Evolutionary conservation across 495 filamentous ascomycete genomes (phyloP), one percentile per base, ranked within the genome.

Genomic region (Penicillium canariense): DNA sequence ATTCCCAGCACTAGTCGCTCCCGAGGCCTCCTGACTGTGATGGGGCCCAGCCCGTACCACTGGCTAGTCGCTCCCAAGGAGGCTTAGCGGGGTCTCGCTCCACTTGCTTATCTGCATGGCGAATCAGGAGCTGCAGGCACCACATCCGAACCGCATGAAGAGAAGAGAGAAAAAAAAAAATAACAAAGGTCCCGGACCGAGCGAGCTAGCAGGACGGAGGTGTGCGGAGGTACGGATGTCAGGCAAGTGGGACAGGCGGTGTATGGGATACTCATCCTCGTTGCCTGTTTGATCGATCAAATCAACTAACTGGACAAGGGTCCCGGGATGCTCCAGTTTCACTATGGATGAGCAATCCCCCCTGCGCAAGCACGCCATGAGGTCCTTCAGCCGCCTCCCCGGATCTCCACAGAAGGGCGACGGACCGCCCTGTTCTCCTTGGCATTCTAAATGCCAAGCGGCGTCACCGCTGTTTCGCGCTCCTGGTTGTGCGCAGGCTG

Each of bases 311-410:
- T n/a, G n/a, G n/a, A n/a, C n/a, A n/a, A n/a, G n/a, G n/a, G n/a
- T n/a, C n/a, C n/a, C n/a, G n/a, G n/a, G n/a, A 23, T 40, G 14
- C 9, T 35, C 27, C 30, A 3, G 27, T 34, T 48, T 32, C 46
- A 32, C 28, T 11, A 47, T 31, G 49, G 51, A 67, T 63, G 54
- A 67, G 64, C 60, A 65, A 73, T 71, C 52, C 35, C 53, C 14
- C 43, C 48, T 57, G 58, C 40, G 49, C 44, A 53, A 73, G 62
- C 70, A 70, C 68, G 68, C 60, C 67, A 72, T 67, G 51, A 25
- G 25, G 22, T 40, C 26, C 8, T 14, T 31, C 38, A 35, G 34
- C 52, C 31, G 28, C 54, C 36, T 18, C 52, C 61, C 58, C 61
- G 54, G 51, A 58, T 55, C 49, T 47, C 31, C 32, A 22, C 20